A percentile compares a stretch with the other conserved stretches of the same genome.
These are phyloP conservation scores for Neckera pumila DNA, from an alignment of 225 moss, liverwort and hornwort species.

Conservation along the genomic window DNA sequence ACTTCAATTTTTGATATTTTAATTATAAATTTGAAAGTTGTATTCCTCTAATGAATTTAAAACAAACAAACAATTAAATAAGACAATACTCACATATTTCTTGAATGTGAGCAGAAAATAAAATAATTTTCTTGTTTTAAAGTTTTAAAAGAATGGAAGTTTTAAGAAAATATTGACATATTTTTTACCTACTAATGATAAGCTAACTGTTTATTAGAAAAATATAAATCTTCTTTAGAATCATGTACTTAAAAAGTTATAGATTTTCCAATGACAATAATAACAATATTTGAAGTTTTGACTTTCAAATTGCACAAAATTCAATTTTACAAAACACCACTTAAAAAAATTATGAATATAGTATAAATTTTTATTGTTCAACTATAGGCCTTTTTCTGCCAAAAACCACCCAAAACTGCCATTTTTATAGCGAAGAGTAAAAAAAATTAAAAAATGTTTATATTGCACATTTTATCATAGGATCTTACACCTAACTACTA, in stretches of 20 bases:
- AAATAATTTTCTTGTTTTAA: too few species aligned
- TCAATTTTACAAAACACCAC: not conserved
- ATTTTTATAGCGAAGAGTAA: too few species aligned
- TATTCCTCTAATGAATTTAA: not conserved
- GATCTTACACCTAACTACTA: too few species aligned
- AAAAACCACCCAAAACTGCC: too few species aligned
- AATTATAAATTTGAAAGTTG: not conserved
- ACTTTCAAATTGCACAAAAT: not conserved
- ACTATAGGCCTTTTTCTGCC: too few species aligned
- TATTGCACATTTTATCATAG: too few species aligned
- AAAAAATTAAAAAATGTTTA: too few species aligned
- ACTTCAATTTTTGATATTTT: not conserved
- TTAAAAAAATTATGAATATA: not conserved
- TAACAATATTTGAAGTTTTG: too few species aligned
- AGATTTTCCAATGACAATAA: too few species aligned
- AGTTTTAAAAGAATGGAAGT: not conserved
- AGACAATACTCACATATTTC: fast-evolving
- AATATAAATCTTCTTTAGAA: not conserved
- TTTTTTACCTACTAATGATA: not conserved
- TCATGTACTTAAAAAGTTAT: too few species aligned
- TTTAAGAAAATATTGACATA: not conserved
- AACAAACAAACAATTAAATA: not conserved
- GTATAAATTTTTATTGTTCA: not conserved
- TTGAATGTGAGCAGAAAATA: not conserved
- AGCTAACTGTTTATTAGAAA: not conserved